These are phyloP conservation scores for Sphaceloma murrayae DNA, from an alignment of 2,329 filamentous ascomycete species.

Conservation along the genomic window DNA sequence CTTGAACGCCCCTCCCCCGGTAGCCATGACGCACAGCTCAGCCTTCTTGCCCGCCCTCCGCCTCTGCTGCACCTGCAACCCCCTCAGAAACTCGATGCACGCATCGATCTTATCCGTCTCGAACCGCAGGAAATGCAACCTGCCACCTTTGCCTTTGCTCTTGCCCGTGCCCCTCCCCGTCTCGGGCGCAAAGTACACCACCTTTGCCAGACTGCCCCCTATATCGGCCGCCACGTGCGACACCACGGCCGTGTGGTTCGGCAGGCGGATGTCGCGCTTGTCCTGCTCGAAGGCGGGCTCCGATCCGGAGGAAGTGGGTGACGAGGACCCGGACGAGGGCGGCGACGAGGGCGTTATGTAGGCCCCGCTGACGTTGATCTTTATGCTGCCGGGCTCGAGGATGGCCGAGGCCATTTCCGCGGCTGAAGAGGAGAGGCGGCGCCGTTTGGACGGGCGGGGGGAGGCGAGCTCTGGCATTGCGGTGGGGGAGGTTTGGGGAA, in stretches of 20 bases:
- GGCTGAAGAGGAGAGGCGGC: constrained; percentile 29
- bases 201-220: constrained; percentile 86
- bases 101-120: constrained; percentile 92
- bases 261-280: constrained; percentile 87
- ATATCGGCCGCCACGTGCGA: constrained; percentile 98
- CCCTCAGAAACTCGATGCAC: constrained; percentile 83
- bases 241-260: constrained; percentile 88
- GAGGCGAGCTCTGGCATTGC: constrained; percentile 6
- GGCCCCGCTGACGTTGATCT: constrained; percentile 92
- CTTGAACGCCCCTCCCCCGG: constrained; percentile 90
- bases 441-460: constrained; percentile 22
- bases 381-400: constrained; percentile 57
- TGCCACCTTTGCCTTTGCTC: constrained; percentile 63
- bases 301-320: constrained; percentile 22
- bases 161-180: constrained; percentile 42
- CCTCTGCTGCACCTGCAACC: constrained; percentile 69
- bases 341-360: constrained; percentile 85
- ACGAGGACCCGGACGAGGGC: constrained; percentile 24
- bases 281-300: constrained; percentile 56
- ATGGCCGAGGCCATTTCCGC: constrained; percentile 44
- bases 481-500: background rate
- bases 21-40: constrained; percentile 86
- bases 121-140: constrained; percentile 90
- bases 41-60: constrained; percentile 18
- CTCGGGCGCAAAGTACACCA: constrained; percentile 95